Evolutionary conservation across 2,329 filamentous ascomycete species (phyloP), one percentile per base, ranked within the genome.

Genomic region (Spiromastix sp.): DNA sequence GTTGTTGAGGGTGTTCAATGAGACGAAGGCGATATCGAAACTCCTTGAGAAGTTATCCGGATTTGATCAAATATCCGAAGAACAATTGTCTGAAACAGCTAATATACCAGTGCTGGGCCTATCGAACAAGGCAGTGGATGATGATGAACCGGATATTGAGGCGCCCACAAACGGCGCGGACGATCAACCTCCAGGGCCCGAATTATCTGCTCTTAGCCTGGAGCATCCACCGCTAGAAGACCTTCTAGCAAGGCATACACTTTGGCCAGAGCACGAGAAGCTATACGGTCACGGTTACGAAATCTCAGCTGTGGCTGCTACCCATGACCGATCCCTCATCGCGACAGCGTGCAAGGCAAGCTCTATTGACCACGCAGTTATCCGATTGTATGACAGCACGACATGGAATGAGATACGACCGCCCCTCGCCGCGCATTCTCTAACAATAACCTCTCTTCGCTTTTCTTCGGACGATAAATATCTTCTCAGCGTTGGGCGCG

Each of bases 231-330:
- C 91, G 0, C 71, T 85, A 22, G 91, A 98, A 59, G 91, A 96
- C 57, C 80, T 85, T 36, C 74, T 98, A 2, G 81, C 86, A 16
- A 78, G 87, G 6, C 79, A 93, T 56, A 93, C 91, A 0, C 75
- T 98, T 20, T 98, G 87, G 86, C 91, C 91, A 3, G 91, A 98
- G 55, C 77, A 77, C 5, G 91, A 98, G 59, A 98, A 98, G 64
- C 72, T 98, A 1, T 98, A 98, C 60, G 91, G 91, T 2, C 91
- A 98, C 60, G 91, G 91, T 19, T 95, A 95, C 61, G 91, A 98
- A 59, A 89, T 98, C 32, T 93, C 85, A 2, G 82, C 85, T 24
- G 74, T 94, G 11, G 83, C 87, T 8, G 73, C 80, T 5, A 85
- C 77, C 50, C 74, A 83, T 51, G 78, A 86, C 48, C 81, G 82